phyloP scores from a whole-genome alignment of 2,329 filamentous ascomycete species.

The Alternaria arborescens region DNA sequence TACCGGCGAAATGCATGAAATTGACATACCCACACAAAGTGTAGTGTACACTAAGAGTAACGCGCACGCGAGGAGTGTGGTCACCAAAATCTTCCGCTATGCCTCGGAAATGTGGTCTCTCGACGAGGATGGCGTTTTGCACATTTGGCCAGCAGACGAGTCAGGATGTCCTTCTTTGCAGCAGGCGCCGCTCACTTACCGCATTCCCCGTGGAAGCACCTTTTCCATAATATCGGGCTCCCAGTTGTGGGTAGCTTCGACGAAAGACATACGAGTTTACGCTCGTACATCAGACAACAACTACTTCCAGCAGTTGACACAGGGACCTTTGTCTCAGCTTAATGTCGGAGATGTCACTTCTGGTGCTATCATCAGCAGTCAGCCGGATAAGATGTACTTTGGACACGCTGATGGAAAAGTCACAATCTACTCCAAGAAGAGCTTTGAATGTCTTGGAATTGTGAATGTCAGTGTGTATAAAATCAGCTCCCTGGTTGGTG shows the following conservation, averaged over 20 bases:
- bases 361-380: constrained; percentile 76
- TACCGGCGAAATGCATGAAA: constrained; percentile 85
- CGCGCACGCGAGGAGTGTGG: constrained; percentile 79
- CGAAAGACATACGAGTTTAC: constrained; percentile 88
- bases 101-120: constrained; percentile 92
- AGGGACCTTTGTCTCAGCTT: constrained; percentile 73
- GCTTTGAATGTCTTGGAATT: constrained; percentile 79
- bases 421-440: constrained; percentile 83
- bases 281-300: constrained; percentile 74
- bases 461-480: constrained; percentile 93
- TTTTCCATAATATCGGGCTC: constrained; percentile 89
- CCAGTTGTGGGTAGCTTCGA: constrained; percentile 85
- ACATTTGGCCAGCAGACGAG: constrained; percentile 86
- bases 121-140: constrained; percentile 85
- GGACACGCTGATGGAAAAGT: constrained; percentile 95
- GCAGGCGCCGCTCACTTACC: constrained; percentile 77
- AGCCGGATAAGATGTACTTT: constrained; percentile 83
- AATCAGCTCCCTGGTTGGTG: constrained; percentile 85
- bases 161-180: constrained; percentile 77
- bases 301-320: constrained; percentile 76
- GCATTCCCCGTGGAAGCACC: constrained; percentile 80
- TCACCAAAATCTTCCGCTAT: constrained; percentile 86
- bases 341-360: constrained; percentile 87
- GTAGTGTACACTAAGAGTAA: constrained; percentile 73
- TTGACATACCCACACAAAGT: constrained; percentile 79